Conservation (phyloP, 2,329 filamentous ascomycete species). For the Ophidiomyces ophidiicola region DNA sequence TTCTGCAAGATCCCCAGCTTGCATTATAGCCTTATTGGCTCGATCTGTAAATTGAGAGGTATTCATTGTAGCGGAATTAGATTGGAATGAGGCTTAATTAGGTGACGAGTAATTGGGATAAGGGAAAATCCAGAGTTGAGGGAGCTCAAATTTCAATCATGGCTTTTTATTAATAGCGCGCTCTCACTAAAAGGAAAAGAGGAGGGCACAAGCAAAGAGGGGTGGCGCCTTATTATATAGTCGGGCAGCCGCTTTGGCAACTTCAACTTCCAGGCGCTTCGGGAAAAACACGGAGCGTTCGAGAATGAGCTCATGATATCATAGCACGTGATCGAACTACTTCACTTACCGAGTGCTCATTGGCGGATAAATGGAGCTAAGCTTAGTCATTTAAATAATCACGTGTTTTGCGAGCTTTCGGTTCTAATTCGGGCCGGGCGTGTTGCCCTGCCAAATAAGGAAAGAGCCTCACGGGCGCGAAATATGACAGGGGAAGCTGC, state of each 20-base stretch:
- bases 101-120: background rate
- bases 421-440: no score
- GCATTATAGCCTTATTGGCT: conserved; percentile 77
- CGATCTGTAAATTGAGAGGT: conserved; percentile 71
- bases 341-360: no score
- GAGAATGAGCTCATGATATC: conserved; percentile 8
- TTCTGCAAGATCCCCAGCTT: conserved; percentile 76
- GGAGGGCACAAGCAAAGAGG: background rate
- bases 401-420: no score
- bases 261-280: conserved; percentile 8
- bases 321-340: conserved; percentile 3
- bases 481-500: no score
- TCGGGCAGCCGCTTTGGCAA: background rate
- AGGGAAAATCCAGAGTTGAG: background rate
- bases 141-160: background rate
- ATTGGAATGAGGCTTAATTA: background rate
- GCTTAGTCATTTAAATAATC: no score
- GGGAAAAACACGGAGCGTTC: conserved; percentile 3
- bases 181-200: background rate
- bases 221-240: background rate
- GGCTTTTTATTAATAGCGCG: background rate
- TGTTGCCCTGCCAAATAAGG: no score
- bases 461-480: no score
- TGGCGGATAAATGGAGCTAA: no score
- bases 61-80: conserved; percentile 25